Percentiles rank a stretch among this genome's conserved stretches.
Evolutionary conservation across 768 basidiomycete species (phyloP).

Genomic region (Leucosporidium creatinivorum): DNA sequence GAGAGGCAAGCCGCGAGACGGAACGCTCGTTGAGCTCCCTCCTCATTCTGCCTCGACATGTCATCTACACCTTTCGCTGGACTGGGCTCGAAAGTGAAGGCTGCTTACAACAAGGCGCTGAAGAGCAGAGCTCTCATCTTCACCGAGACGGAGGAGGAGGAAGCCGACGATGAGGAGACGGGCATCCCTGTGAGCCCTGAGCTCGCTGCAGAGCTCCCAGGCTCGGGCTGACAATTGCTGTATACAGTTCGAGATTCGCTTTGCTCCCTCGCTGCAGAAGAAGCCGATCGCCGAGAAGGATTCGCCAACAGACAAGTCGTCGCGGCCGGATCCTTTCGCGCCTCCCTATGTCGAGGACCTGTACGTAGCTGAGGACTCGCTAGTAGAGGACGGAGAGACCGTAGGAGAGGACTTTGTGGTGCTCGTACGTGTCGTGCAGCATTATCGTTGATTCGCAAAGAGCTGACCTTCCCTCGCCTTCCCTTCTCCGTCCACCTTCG

Average conservation of each 20-base stretch:
- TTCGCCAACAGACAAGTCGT: conserved; percentile 37
- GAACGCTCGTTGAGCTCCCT: not conserved
- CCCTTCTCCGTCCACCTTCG: no score
- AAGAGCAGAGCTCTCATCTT: conserved; percentile 2
- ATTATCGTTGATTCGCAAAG: no score
- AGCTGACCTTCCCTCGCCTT: no score
- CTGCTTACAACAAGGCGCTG: conserved; percentile 10
- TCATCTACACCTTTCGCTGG: conserved; percentile 12
- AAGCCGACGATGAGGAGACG: conserved; percentile 21
- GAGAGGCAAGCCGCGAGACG: not conserved
- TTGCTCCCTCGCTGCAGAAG: conserved; percentile 76
- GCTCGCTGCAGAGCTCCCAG: not conserved
- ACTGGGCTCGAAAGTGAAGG: conserved; percentile 16
- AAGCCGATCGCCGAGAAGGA: conserved; percentile 52
- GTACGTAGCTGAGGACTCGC: conserved; percentile 61
- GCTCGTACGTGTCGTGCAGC: conserved; percentile 47
- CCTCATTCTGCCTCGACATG: not conserved
- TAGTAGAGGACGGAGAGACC: conserved; percentile 52
- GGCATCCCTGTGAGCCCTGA: conserved; percentile 20
- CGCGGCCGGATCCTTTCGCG: conserved; percentile 62
- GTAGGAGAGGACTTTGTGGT: conserved; percentile 58
- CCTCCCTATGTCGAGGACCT: conserved; percentile 76
- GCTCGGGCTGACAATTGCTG: not conserved
- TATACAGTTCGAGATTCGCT: conserved; percentile 69
- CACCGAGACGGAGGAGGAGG: conserved; percentile 20